Conservation (phyloP, 2,329 filamentous ascomycete species). For the Apiospora kogelbergensis region DNA sequence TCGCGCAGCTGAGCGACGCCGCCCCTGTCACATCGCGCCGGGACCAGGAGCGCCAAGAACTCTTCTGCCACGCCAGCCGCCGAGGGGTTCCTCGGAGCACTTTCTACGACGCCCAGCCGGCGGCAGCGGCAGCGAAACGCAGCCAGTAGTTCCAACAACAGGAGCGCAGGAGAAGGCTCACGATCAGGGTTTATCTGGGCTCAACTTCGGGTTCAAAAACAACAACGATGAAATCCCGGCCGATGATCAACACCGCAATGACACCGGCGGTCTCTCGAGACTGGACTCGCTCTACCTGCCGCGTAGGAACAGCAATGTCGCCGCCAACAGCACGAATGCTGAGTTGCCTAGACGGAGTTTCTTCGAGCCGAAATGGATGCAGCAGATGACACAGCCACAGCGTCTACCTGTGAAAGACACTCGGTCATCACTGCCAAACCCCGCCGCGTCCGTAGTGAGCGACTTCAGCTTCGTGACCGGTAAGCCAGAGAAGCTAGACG, state of each 20-base stretch:
- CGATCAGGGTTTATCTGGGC: neutral
- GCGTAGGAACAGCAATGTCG: neutral
- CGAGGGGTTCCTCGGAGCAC: neutral
- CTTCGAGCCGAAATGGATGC: constrained; percentile 15
- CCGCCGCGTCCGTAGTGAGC: neutral
- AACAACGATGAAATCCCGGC: neutral
- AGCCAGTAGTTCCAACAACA: neutral
- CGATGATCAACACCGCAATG: neutral
- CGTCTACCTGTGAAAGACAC: neutral
- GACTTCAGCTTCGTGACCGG: constrained; percentile 5
- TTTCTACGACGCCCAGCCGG: neutral
- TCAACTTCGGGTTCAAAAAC: neutral
- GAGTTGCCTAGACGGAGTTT: neutral
- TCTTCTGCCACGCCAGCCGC: neutral
- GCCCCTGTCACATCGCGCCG: neutral
- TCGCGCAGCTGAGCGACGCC: neutral
- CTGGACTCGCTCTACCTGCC: constrained; percentile 4
- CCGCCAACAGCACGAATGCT: neutral
- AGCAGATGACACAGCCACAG: neutral
- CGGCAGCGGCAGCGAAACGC: neutral
- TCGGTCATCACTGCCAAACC: neutral
- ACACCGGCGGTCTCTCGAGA: neutral
- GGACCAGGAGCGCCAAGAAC: neutral
- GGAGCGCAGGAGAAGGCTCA: neutral
- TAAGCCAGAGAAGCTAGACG: constrained; percentile 5